Evolutionary conservation across 441 rosid species (phyloP), one percentile per base, ranked within the genome.

Genomic region (Croton laevigatus): DNA sequence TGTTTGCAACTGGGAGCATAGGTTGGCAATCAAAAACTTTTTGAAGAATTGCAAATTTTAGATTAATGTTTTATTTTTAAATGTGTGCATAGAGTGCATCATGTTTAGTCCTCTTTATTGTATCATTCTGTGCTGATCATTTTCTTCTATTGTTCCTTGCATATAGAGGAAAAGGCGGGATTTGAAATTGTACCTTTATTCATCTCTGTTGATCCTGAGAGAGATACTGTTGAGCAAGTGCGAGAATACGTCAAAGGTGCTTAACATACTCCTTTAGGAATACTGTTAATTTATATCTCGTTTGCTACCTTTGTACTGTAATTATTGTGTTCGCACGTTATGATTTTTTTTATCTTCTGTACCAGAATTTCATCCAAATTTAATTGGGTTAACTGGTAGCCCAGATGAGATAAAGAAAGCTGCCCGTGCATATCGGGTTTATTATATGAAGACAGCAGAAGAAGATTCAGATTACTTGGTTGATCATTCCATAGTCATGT

Each of bases 401-500:
- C 80, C 91, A 14, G 97, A 89, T 13, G 97, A 94, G 82, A 79
- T 89, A 34, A 89, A 84, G 79, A 81, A 83, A 10, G 91, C 91
- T 72, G 99, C 97, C 38, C 94, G 99, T 44, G 88, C 97, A 36
- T 94, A 87, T 74, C 89, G 98, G 62, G 96, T 94, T 37, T 94
- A 94, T 75, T 92, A 88, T 80, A 94, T 94, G 99, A 94, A 94
- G 82, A 90, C 97, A 0, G 89, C 79, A 22, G 99, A 89, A 73
- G 97, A 94, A 83, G 98, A 92, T 80, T 90, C 97, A 1, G 98
- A 94, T 82, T 94, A 94, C 84, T 97, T 92, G 55, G 97, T 92
- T 59, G 99, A 94, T 83, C 99, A 92, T 88, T 92, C 98, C 69
- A 92, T 94, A 49, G 94, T 94, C 84, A 92, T 88, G 98, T 90